Evolutionary conservation across 768 basidiomycete species (phyloP), one percentile per base, ranked within the genome.

Genomic region (Thelephora ganbajun): DNA sequence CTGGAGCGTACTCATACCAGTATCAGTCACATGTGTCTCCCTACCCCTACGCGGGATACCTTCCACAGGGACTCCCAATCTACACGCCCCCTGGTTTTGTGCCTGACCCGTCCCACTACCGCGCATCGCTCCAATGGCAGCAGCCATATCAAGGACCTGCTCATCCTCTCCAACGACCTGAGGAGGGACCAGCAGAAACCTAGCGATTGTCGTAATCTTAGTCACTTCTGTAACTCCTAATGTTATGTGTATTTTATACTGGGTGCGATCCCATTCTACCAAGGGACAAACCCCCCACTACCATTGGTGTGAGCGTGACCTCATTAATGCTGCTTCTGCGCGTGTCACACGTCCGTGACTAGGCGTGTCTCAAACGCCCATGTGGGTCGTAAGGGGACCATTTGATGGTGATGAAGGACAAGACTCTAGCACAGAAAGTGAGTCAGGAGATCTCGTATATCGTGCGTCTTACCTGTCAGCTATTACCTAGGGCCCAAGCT

Each of bases 401-500:
- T 57, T 57, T 39, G 56, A 57, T 41, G 50, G 51, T 1, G 50
- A 53, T 12, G 43, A 51, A 30, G 44, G 22, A 7, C 53, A 56
- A 6, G 43, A 14, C 1, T 47, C 50, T 3, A 42, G 49, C 11
- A 39, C 49, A 1, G 23, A 47, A 1, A 52, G 53, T 54, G 23
- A 39, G 53, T 48, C 16, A 11, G 12, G 12, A 44, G 47, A 6
- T 34, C 19, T 33, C 20, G 30, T 22, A n/a, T n/a, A 6, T 9
- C 14, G 13, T 26, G 44, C 3, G 39, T 35, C 23, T 35, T 12
- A 12, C 22, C 22, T 16, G 22, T 33, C 6, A 23, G 45, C 35
- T 34, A 22, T 46, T 9, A 50, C 43, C 43, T 51, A 75, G 71
- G 66, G 54, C 61, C 57, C 12, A 86, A 84, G 57, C 60, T 85